Conservation (phyloP, 2,329 filamentous ascomycete species). For the Byssochlamys sp. region DNA sequence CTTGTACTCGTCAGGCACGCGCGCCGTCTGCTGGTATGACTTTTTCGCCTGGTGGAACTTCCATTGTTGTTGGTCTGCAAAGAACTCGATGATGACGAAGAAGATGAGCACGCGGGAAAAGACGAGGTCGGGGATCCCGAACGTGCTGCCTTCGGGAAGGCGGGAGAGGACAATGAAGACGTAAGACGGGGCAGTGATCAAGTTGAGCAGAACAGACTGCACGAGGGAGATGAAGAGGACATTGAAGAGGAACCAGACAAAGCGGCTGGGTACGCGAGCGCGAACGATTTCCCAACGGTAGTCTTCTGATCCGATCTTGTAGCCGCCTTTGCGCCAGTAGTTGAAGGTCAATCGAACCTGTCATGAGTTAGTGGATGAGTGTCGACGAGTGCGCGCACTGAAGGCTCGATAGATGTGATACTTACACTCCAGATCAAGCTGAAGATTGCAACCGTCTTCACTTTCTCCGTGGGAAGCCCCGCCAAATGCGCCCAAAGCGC, state of each 20-base stretch:
- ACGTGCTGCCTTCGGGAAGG: slow-evolving; percentile 44
- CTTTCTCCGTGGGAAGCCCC: slow-evolving; percentile 57
- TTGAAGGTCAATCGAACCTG: slow-evolving; percentile 81
- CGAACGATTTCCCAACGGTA: slow-evolving; percentile 82
- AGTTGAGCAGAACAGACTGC: slow-evolving; percentile 72
- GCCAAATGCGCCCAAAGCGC: slow-evolving; percentile 69
- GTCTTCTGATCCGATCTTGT: slow-evolving; percentile 79
- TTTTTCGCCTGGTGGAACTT: slow-evolving; percentile 73
- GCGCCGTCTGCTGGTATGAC: slow-evolving; percentile 62
- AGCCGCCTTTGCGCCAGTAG: slow-evolving; percentile 92
- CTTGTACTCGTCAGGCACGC: slow-evolving; percentile 50
- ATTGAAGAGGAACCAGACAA: slow-evolving; percentile 77
- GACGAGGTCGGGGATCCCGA: slow-evolving; percentile 51
- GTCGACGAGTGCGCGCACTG: slow-evolving; percentile 2
- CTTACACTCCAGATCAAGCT: slow-evolving; percentile 71
- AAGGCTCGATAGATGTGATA: slow-evolving; percentile 1
- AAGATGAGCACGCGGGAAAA: slow-evolving; percentile 48
- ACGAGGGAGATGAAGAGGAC: slow-evolving; percentile 75
- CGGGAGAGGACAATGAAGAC: slow-evolving; percentile 64
- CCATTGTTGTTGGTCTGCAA: slow-evolving; percentile 92
- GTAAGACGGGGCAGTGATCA: slow-evolving; percentile 74
- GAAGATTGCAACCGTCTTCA: slow-evolving; percentile 64
- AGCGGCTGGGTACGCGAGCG: slow-evolving; percentile 56
- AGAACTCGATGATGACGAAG: slow-evolving; percentile 58
- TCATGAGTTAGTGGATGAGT: slow-evolving; percentile 12